A percentile compares a stretch with the other conserved stretches of the same genome.
phyloP scores from a whole-genome alignment of 352 stramenopile genomes.

The Phytophthora tentaculata region DNA sequence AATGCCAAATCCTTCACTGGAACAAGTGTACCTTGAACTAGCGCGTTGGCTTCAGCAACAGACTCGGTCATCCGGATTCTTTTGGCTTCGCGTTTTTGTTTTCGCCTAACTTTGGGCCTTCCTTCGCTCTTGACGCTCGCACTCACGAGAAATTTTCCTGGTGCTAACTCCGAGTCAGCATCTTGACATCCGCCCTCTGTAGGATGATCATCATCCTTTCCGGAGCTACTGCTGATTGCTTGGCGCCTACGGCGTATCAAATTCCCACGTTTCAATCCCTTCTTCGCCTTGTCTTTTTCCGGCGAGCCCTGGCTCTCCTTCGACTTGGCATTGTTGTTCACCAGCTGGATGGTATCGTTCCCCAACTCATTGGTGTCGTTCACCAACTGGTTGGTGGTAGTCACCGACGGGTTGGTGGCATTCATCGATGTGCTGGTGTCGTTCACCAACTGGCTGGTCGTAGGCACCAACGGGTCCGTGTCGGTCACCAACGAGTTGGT shows the following conservation, averaged over 20 bases:
- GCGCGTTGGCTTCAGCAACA: background rate
- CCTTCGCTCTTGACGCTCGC: background rate
- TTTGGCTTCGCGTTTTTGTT: conserved; percentile 2
- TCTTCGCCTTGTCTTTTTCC: background rate
- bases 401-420: background rate
- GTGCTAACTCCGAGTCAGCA: too few relatives aligned
- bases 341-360: background rate
- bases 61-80: background rate
- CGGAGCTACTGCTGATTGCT: background rate
- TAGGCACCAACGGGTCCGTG: too few relatives aligned
- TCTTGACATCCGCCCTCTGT: background rate
- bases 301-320: background rate
- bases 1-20: background rate
- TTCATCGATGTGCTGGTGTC: background rate
- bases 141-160: background rate
- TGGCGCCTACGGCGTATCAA: background rate
- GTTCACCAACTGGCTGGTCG: too few relatives aligned
- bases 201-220: background rate
- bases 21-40: background rate
- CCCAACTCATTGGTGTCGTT: too few relatives aligned
- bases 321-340: background rate
- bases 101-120: background rate
- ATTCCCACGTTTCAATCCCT: background rate
- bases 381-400: background rate
- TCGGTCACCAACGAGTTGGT: too few relatives aligned